A percentile compares a stretch with the other conserved stretches of the same genome.
These are phyloP conservation scores for Suillus spraguei DNA, from an alignment of 768 basidiomycete species.

Conservation along the genomic window DNA sequence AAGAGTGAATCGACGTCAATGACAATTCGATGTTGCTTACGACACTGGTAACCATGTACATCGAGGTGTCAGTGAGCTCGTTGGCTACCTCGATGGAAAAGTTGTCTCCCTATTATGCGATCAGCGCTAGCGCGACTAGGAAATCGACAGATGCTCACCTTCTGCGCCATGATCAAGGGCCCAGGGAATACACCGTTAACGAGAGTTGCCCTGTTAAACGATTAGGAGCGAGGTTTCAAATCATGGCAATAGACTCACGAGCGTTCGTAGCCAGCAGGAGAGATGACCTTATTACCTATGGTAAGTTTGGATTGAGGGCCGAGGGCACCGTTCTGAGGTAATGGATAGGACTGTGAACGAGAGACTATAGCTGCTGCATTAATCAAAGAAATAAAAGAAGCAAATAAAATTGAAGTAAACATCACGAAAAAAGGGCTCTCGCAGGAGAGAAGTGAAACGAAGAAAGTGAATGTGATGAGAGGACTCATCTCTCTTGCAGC, in stretches of 20 bases:
- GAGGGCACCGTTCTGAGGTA: constrained; percentile 11
- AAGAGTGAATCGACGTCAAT: not conserved
- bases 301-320: constrained; percentile 28
- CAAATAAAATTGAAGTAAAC: no score
- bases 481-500: not conserved
- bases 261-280: constrained; percentile 49
- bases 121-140: constrained; percentile 1
- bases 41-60: constrained; percentile 52
- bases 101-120: constrained; percentile 34
- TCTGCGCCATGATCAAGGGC: constrained; percentile 43
- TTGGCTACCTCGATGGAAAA: constrained; percentile 51
- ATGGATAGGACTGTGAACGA: constrained; percentile 16
- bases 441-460: no score
- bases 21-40: constrained; percentile 32
- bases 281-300: constrained; percentile 40
- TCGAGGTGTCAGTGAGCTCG: constrained; percentile 42
- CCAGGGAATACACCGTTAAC: constrained; percentile 47
- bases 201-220: constrained; percentile 38
- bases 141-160: constrained; percentile 22
- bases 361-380: constrained; percentile 15
- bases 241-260: constrained; percentile 31
- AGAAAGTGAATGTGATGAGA: not conserved
- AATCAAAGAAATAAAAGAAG: no score
- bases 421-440: no score
- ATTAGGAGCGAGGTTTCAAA: not conserved